phyloP scores from a whole-genome alignment of 2,329 filamentous ascomycete species.

The Xylariomycetidae sp. region DNA sequence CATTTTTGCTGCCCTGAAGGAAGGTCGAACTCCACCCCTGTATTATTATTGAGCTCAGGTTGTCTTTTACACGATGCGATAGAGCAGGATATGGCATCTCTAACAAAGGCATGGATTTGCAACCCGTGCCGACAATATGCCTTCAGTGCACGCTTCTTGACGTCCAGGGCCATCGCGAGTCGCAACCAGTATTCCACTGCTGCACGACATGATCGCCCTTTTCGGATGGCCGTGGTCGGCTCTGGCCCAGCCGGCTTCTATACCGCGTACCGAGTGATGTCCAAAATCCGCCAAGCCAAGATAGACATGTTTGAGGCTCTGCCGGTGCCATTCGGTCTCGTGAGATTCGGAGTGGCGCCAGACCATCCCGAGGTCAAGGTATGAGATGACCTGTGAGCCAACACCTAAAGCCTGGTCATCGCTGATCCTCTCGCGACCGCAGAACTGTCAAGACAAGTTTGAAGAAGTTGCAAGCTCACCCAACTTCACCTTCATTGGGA shows the following conservation, averaged over 20 bases:
- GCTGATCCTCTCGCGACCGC: slow-evolving; percentile 3
- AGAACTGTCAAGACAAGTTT: slow-evolving; percentile 96
- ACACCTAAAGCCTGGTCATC: background rate
- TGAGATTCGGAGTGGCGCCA: slow-evolving; percentile 92
- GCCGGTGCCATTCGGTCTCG: slow-evolving; percentile 87
- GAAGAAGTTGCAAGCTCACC: slow-evolving; percentile 77
- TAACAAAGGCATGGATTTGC: slow-evolving; percentile 23
- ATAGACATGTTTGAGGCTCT: slow-evolving; percentile 97
- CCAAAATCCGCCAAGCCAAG: slow-evolving; percentile 61
- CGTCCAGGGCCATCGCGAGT: slow-evolving; percentile 19
- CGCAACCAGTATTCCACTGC: slow-evolving; percentile 4
- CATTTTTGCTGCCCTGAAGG: too few species aligned
- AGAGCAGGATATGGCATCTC: slow-evolving; percentile 16
- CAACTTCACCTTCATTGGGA: slow-evolving; percentile 86
- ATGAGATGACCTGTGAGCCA: slow-evolving; percentile 15
- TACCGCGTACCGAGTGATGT: slow-evolving; percentile 78
- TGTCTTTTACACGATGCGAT: background rate
- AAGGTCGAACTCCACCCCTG: too few species aligned
- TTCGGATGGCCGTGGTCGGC: slow-evolving; percentile 82
- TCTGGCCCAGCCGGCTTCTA: slow-evolving; percentile 97
- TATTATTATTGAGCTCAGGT: background rate
- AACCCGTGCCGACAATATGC: slow-evolving; percentile 18
- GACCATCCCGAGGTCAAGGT: slow-evolving; percentile 99
- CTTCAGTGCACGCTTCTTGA: too few species aligned
- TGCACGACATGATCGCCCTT: slow-evolving; percentile 37